These are phyloP conservation scores for Claviceps citrina DNA, from an alignment of 2,329 filamentous ascomycete species.

Conservation along the genomic window DNA sequence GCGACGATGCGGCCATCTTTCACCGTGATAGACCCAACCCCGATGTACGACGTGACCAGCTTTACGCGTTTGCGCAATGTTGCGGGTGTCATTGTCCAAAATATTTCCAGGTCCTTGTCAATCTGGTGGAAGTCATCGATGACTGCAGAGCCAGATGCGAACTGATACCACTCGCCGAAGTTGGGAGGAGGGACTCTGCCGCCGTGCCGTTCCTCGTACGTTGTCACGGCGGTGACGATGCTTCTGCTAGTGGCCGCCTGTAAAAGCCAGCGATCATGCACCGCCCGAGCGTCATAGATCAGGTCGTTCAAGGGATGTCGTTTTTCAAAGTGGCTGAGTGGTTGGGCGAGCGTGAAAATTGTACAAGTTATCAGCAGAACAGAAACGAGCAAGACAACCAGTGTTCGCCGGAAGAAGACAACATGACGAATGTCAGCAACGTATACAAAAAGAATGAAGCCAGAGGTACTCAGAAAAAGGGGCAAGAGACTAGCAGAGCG, in stretches of 20 bases:
- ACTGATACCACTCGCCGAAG: conserved; percentile 75
- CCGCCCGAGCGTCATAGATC: conserved; percentile 32
- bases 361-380: conserved; percentile 22
- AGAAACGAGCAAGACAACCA: conserved; percentile 25
- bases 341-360: conserved; percentile 21
- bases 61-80: conserved; percentile 47
- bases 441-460: conserved; percentile 29
- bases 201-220: conserved; percentile 38
- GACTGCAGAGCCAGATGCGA: conserved; percentile 55
- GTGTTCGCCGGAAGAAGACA: conserved; percentile 25
- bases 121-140: conserved; percentile 75
- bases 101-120: conserved; percentile 57
- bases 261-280: conserved; percentile 33
- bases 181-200: conserved; percentile 60
- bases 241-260: conserved; percentile 32
- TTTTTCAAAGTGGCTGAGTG: conserved; percentile 14
- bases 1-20: conserved; percentile 43
- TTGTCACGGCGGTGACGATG: conserved; percentile 28
- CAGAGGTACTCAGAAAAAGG: conserved; percentile 23
- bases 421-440: conserved; percentile 28
- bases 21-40: conserved; percentile 39
- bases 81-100: conserved; percentile 57
- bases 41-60: conserved; percentile 23
- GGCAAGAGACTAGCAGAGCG: conserved; percentile 21
- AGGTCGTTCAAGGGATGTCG: conserved; percentile 33